Percentiles rank a stretch among this genome's conserved stretches.
These are phyloP conservation scores for Penicillium sp. DNA, from an alignment of 2,329 filamentous ascomycete genomes.

Conservation along the genomic window DNA sequence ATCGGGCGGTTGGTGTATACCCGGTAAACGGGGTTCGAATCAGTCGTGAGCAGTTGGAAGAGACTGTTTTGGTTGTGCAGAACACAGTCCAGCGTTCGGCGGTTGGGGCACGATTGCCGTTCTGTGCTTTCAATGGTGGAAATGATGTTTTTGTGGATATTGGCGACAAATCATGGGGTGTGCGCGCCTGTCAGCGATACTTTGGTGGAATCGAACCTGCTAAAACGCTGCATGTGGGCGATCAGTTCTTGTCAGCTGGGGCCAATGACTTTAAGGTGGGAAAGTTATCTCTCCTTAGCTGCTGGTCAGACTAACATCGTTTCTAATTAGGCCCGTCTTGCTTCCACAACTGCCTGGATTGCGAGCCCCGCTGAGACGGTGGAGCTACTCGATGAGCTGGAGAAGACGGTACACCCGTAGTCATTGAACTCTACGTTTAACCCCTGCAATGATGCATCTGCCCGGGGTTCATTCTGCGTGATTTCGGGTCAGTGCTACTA, in stretches of 20 bases:
- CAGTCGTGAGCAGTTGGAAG: slow-evolving; percentile 84
- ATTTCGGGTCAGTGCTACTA: background rate
- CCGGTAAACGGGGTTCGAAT: slow-evolving; percentile 66
- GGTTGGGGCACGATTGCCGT: slow-evolving; percentile 70
- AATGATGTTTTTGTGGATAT: slow-evolving; percentile 99
- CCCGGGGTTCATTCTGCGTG: background rate
- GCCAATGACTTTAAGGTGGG: slow-evolving; percentile 91
- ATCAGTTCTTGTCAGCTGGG: slow-evolving; percentile 93
- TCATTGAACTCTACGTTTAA: background rate
- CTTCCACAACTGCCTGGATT: slow-evolving; percentile 96
- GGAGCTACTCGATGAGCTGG: slow-evolving; percentile 76
- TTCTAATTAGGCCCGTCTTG: slow-evolving; percentile 64
- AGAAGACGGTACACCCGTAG: slow-evolving; percentile 16
- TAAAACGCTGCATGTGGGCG: slow-evolving; percentile 86
- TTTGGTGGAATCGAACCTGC: slow-evolving; percentile 74
- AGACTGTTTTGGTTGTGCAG: slow-evolving; percentile 92
- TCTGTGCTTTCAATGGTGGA: slow-evolving; percentile 96
- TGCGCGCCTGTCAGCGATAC: slow-evolving; percentile 86
- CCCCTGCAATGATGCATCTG: background rate
- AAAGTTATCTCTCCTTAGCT: background rate
- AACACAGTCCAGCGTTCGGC: slow-evolving; percentile 82
- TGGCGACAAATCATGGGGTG: slow-evolving; percentile 95
- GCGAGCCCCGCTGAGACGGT: slow-evolving; percentile 90
- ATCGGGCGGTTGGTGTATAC: slow-evolving; percentile 78
- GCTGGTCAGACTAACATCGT: background rate